phyloP scores from a whole-genome alignment of 163 green algal genomes.

The Trebouxiophyceae sp. region DNA sequence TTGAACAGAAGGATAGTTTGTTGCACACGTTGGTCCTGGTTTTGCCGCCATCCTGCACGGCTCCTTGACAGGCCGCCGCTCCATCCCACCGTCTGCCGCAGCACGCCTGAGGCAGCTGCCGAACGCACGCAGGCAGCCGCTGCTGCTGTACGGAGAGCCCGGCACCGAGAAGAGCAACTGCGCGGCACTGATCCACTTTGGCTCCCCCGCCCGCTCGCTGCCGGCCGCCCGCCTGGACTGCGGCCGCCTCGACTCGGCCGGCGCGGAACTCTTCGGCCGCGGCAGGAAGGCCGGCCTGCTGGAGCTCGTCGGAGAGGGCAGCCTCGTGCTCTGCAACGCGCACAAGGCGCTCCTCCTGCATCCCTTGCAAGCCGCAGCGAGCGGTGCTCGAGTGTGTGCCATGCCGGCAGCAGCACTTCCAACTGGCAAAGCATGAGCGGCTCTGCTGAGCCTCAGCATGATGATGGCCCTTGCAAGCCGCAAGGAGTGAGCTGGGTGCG shows the following conservation, averaged over 20 bases:
- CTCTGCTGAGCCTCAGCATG: too few relatives aligned
- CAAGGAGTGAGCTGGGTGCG: too few relatives aligned
- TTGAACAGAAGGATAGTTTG: too few relatives aligned
- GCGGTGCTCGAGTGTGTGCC: background rate
- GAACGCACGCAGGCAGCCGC: conserved; percentile 37
- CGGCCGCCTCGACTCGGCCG: conserved; percentile 12
- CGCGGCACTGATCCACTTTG: conserved; percentile 64
- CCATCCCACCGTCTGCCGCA: too few relatives aligned
- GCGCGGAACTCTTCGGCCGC: conserved; percentile 48
- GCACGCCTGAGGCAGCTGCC: too few relatives aligned
- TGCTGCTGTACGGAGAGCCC: conserved; percentile 66
- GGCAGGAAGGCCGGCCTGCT: conserved; percentile 52
- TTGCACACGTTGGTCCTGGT: too few relatives aligned
- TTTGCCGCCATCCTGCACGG: too few relatives aligned
- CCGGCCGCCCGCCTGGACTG: conserved; percentile 41
- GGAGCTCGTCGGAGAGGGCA: conserved; percentile 31
- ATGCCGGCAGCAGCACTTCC: background rate
- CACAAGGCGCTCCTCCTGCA: conserved; percentile 23
- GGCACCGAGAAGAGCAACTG: conserved; percentile 64
- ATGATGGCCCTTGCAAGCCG: too few relatives aligned
- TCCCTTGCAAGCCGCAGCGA: background rate
- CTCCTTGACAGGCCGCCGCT: too few relatives aligned
- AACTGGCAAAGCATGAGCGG: background rate
- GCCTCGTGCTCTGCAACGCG: conserved; percentile 56
- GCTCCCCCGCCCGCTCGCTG: conserved; percentile 11